Conservation (phyloP, 352 stramenopile species). For the Pythium utonaiense region DNA sequence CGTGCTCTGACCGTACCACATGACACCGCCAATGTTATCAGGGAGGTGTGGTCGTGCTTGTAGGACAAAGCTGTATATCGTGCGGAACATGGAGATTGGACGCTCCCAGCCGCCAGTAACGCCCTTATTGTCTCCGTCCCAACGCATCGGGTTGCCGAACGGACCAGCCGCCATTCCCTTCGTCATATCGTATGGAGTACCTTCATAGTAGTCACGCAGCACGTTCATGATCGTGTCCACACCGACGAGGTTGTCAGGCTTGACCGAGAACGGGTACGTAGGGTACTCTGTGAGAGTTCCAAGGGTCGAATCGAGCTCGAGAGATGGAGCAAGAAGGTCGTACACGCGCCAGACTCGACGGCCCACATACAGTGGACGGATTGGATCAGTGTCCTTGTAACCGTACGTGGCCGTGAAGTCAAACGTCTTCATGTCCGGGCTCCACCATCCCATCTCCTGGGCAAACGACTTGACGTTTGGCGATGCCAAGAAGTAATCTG, state of each 20-base stretch:
- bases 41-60: conserved; percentile 31
- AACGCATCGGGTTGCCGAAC: conserved; percentile 86
- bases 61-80: conserved; percentile 67
- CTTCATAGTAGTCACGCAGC: conserved; percentile 84
- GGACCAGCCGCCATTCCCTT: conserved; percentile 72
- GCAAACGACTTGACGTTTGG: conserved; percentile 71
- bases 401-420: conserved; percentile 46
- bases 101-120: conserved; percentile 69
- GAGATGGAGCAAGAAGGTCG: conserved; percentile 53
- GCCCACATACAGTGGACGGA: conserved; percentile 40
- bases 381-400: conserved; percentile 30
- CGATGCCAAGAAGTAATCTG: conserved; percentile 75
- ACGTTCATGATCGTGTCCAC: conserved; percentile 64
- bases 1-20: conserved; percentile 52
- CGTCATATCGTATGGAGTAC: conserved; percentile 73
- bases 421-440: conserved; percentile 31
- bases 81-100: conserved; percentile 87
- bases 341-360: conserved; percentile 81
- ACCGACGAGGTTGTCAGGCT: conserved; percentile 45
- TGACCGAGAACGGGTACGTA: conserved; percentile 73
- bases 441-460: conserved; percentile 68
- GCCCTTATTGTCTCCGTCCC: conserved; percentile 41
- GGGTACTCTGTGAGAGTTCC: conserved; percentile 34
- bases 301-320: conserved; percentile 41
- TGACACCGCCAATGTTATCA: conserved; percentile 35